phyloP scores from a whole-genome alignment of 2,329 filamentous ascomycete species.

The Penicillium sp. region DNA sequence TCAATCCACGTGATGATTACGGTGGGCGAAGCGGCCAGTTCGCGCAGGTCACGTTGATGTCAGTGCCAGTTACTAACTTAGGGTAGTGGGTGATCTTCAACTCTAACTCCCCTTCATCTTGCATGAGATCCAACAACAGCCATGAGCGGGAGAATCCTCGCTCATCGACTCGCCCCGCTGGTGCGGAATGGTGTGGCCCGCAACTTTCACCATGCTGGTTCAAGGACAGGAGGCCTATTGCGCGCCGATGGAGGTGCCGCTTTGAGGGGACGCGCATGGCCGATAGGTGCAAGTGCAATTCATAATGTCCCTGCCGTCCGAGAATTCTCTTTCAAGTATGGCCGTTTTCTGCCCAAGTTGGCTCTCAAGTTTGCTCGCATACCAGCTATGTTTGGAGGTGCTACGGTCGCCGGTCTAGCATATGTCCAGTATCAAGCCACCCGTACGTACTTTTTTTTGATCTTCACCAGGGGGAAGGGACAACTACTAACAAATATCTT shows the following conservation, averaged over 20 bases:
- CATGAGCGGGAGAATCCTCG: slow-evolving; percentile 77
- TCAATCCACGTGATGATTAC: slow-evolving; percentile 38
- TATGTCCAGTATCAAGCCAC: slow-evolving; percentile 97
- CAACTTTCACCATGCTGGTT: slow-evolving; percentile 64
- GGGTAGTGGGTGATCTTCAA: slow-evolving; percentile 9
- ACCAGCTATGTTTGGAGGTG: slow-evolving; percentile 88
- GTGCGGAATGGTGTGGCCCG: slow-evolving; percentile 66
- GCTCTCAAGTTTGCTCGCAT: slow-evolving; percentile 86
- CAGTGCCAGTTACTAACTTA: slow-evolving; percentile 18
- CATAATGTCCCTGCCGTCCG: slow-evolving; percentile 75
- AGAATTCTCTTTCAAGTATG: slow-evolving; percentile 62
- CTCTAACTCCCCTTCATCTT: slow-evolving; percentile 17
- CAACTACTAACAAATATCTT: slow-evolving; percentile 10
- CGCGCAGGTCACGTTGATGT: slow-evolving; percentile 40
- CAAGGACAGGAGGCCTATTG: slow-evolving; percentile 71
- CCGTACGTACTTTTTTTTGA: slow-evolving; percentile 59
- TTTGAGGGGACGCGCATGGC: slow-evolving; percentile 71
- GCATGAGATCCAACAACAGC: slow-evolving; percentile 45
- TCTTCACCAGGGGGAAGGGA: background rate
- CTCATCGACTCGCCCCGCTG: slow-evolving; percentile 71
- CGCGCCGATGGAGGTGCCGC: slow-evolving; percentile 66
- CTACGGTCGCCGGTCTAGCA: slow-evolving; percentile 82
- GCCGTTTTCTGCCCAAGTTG: slow-evolving; percentile 76
- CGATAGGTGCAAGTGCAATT: slow-evolving; percentile 75
- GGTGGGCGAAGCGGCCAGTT: slow-evolving; percentile 34